These are phyloP conservation scores for Penicillium sp. DNA, from an alignment of 2,329 filamentous ascomycete species.

Conservation along the genomic window DNA sequence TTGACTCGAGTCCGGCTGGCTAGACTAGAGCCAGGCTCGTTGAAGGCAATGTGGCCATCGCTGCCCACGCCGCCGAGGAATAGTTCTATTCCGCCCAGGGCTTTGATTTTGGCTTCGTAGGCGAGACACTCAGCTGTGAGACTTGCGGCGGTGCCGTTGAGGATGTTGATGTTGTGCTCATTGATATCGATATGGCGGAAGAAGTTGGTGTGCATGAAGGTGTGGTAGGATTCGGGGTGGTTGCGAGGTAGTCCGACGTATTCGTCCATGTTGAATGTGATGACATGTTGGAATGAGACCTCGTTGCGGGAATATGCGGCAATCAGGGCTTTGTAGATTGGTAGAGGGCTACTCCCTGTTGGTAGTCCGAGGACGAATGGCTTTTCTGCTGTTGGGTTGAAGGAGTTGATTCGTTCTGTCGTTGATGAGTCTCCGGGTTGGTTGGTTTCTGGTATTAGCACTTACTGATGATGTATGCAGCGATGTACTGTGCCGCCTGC, in stretches of 20 bases:
- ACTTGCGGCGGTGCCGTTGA: background rate
- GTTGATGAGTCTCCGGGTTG: background rate
- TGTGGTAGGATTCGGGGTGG: slow-evolving; percentile 1
- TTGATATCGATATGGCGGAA: background rate
- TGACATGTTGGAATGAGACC: background rate
- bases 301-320: background rate
- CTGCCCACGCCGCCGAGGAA: background rate
- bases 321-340: background rate
- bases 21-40: slow-evolving; percentile 1
- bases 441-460: background rate
- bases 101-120: background rate
- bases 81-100: background rate
- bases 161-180: background rate
- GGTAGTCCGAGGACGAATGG: background rate
- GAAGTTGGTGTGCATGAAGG: slow-evolving; percentile 1
- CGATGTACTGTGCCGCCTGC: background rate
- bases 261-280: slow-evolving; percentile 2
- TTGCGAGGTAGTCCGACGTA: background rate
- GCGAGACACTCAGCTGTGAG: background rate
- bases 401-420: slow-evolving; percentile 1
- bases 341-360: background rate
- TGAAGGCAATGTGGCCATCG: background rate
- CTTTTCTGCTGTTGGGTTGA: background rate
- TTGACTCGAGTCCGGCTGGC: slow-evolving; percentile 1
- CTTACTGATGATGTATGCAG: background rate